Conservation (phyloP, 305 asterid species). For the Fraxinus greggii region DNA sequence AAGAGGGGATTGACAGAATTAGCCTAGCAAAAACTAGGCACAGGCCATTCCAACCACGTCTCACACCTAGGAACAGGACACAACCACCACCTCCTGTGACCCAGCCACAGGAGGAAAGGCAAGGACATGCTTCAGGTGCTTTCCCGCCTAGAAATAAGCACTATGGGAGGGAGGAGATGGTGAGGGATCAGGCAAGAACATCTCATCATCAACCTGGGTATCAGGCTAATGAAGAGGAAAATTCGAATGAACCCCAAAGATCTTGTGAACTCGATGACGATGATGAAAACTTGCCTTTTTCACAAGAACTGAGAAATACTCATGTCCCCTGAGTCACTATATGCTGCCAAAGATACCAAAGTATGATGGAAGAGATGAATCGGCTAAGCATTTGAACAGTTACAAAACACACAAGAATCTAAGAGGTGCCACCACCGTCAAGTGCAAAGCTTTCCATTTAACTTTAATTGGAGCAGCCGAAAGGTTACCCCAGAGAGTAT, state of each 20-base stretch:
- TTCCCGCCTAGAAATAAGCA: neutral
- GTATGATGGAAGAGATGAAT: too few relatives aligned
- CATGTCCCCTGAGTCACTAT: neutral
- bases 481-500: too few relatives aligned
- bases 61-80: too few relatives aligned
- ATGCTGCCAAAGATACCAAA: neutral
- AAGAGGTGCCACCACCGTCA: too few relatives aligned
- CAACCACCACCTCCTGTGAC: neutral
- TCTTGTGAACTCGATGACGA: neutral
- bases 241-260: neutral
- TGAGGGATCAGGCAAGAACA: neutral
- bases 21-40: too few relatives aligned
- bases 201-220: neutral
- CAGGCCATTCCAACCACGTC: too few relatives aligned
- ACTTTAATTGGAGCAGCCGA: too few relatives aligned
- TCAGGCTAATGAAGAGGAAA: neutral
- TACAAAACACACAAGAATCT: too few relatives aligned
- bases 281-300: neutral
- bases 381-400: too few relatives aligned
- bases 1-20: too few relatives aligned
- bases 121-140: neutral
- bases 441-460: too few relatives aligned
- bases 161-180: neutral
- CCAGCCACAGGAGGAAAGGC: neutral
- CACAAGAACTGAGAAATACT: neutral